phyloP scores from a whole-genome alignment of 2,329 filamentous ascomycete genomes.

The Penicillium sp. region DNA sequence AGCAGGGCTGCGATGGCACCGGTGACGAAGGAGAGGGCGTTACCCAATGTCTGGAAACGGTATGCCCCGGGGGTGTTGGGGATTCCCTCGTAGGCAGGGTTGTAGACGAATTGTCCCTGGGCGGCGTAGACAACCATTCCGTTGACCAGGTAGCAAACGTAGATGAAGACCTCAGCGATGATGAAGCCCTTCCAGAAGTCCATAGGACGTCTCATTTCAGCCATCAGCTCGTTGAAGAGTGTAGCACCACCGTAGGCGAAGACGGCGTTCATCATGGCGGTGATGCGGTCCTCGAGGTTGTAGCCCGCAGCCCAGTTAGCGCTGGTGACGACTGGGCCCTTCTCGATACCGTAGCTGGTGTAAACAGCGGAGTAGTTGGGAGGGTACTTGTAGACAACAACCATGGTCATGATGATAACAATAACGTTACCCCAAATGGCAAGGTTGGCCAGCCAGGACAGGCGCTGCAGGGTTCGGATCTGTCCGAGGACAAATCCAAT shows the following conservation, averaged over 20 bases:
- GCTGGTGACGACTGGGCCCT: conserved; percentile 42
- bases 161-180: conserved; percentile 38
- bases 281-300: conserved; percentile 18
- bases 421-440: conserved; percentile 59
- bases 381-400: conserved; percentile 49
- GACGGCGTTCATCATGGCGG: conserved; percentile 30
- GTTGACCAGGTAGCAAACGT: conserved; percentile 35
- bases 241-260: conserved; percentile 33
- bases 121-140: conserved; percentile 32
- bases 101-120: conserved; percentile 53
- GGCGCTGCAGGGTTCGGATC: conserved; percentile 52
- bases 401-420: conserved; percentile 59
- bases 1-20: conserved; percentile 16
- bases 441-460: conserved; percentile 49
- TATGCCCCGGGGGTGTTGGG: conserved; percentile 10
- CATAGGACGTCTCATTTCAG: conserved; percentile 34
- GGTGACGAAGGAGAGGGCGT: conserved; percentile 17
- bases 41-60: conserved; percentile 14
- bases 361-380: conserved; percentile 48
- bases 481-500: conserved; percentile 58
- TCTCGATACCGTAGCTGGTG: conserved; percentile 27
- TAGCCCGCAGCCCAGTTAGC: conserved; percentile 9
- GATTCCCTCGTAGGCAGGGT: conserved; percentile 36
- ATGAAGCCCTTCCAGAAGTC: conserved; percentile 39
- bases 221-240: conserved; percentile 33